phyloP scores from a whole-genome alignment of 208 protist species.

The Trypanosomatidae sp. region DNA sequence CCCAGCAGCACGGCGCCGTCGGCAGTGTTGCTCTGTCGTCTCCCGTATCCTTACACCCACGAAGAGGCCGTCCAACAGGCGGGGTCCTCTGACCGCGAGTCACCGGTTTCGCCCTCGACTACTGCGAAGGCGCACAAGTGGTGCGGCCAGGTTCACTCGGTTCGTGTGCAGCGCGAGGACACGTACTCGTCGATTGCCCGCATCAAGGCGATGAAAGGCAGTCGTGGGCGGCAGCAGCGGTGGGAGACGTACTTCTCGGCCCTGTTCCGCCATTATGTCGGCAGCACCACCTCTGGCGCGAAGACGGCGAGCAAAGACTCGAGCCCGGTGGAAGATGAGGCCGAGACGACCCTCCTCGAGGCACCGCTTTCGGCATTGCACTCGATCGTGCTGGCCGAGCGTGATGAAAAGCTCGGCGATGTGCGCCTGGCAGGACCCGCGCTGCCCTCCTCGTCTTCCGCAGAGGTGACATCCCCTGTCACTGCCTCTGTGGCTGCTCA shows the following conservation, averaged over 20 bases:
- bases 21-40: constrained; percentile 26
- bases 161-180: constrained; percentile 39
- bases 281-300: constrained; percentile 3
- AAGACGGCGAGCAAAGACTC: background rate
- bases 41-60: constrained; percentile 38
- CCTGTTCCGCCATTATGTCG: constrained; percentile 51
- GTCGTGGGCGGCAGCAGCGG: constrained; percentile 40
- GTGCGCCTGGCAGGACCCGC: background rate
- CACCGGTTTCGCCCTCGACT: constrained; percentile 1
- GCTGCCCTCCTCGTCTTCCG: background rate
- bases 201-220: constrained; percentile 43
- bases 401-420: constrained; percentile 34
- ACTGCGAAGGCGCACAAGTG: constrained; percentile 7
- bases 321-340: background rate
- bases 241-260: constrained; percentile 68
- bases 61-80: background rate
- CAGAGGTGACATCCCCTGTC: background rate
- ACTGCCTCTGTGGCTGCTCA: background rate
- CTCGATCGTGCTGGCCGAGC: constrained; percentile 34
- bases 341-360: constrained; percentile 28
- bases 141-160: constrained; percentile 40
- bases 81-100: background rate
- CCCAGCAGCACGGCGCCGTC: background rate
- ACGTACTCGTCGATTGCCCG: constrained; percentile 18
- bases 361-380: constrained; percentile 19